Evolutionary conservation across 495 filamentous ascomycete genomes (phyloP).

Genomic region (Cetradonia linearis): DNA sequence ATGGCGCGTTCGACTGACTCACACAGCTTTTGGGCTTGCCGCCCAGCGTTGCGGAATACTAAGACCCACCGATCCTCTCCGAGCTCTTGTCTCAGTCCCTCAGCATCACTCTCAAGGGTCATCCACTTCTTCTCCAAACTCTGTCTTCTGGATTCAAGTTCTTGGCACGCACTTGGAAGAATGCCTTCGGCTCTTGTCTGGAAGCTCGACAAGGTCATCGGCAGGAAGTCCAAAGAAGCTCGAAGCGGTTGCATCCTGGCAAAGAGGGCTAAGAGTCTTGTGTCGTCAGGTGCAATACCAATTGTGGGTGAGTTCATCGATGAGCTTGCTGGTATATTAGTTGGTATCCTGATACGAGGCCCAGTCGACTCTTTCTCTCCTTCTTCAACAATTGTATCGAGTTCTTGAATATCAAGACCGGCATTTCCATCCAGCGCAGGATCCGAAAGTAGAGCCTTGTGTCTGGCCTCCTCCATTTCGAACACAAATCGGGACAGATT

Average conservation of each 20-base stretch:
- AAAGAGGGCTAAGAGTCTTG: conserved; percentile 71
- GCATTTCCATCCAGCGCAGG: conserved; percentile 35
- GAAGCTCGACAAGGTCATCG: conserved; percentile 88
- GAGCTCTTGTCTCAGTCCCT: conserved; percentile 74
- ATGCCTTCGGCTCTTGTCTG: conserved; percentile 59
- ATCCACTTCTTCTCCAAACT: conserved; percentile 70
- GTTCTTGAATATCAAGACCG: conserved; percentile 71
- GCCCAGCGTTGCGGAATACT: conserved; percentile 86
- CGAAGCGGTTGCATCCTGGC: conserved; percentile 89
- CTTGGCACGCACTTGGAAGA: conserved; percentile 83
- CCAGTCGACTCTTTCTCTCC: conserved; percentile 39
- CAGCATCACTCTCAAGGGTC: conserved; percentile 75
- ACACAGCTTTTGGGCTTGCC: conserved; percentile 88
- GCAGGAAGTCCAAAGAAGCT: conserved; percentile 88
- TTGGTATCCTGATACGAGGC: conserved; percentile 59
- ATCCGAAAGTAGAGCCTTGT: conserved; percentile 56
- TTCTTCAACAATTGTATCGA: conserved; percentile 92
- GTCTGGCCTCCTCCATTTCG: conserved; percentile 91
- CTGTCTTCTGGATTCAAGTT: conserved; percentile 61
- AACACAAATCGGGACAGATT: conserved; percentile 74
- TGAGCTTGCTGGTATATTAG: conserved; percentile 46
- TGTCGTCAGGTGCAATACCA: conserved; percentile 59
- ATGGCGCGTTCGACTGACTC: conserved; percentile 83
- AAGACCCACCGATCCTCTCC: conserved; percentile 93
- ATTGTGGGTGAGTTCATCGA: conserved; percentile 47